phyloP scores from a whole-genome alignment of 768 basidiomycete species.

The Piloderma croceum region DNA sequence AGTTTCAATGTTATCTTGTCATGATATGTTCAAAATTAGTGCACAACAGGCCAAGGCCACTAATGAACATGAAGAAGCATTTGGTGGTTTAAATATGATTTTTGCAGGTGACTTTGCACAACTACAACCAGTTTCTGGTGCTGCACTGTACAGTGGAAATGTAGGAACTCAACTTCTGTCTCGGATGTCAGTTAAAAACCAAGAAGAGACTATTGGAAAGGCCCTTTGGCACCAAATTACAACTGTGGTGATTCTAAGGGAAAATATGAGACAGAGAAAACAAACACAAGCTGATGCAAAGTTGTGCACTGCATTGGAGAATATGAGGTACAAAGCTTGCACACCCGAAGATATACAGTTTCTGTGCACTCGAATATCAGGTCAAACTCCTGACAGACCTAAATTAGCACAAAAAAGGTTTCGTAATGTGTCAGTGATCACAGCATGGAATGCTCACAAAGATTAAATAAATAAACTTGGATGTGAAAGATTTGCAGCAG shows the following conservation, averaged over 20 bases:
- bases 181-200: not conserved
- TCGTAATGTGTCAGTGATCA: too few relatives aligned
- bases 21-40: constrained; percentile 20
- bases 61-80: constrained; percentile 10
- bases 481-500: too few relatives aligned
- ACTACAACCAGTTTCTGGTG: constrained; percentile 21
- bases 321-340: constrained; percentile 30
- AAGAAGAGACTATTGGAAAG: constrained; percentile 23
- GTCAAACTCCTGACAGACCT: too few relatives aligned
- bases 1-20: constrained; percentile 30
- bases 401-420: too few relatives aligned
- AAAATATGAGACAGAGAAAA: constrained; percentile 29
- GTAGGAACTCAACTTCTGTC: not conserved
- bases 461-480: too few relatives aligned
- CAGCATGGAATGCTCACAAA: too few relatives aligned
- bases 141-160: constrained; percentile 10
- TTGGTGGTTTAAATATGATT: constrained; percentile 28
- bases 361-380: too few relatives aligned
- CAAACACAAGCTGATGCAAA: constrained; percentile 16
- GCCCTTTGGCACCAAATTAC: constrained; percentile 32
- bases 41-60: constrained; percentile 13
- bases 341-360: constrained; percentile 19
- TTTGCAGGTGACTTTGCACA: constrained; percentile 32
- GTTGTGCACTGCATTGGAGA: constrained; percentile 25
- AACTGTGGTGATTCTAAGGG: constrained; percentile 28